phyloP scores from a whole-genome alignment of 208 protist species.

The Leishmania mexicana region DNA sequence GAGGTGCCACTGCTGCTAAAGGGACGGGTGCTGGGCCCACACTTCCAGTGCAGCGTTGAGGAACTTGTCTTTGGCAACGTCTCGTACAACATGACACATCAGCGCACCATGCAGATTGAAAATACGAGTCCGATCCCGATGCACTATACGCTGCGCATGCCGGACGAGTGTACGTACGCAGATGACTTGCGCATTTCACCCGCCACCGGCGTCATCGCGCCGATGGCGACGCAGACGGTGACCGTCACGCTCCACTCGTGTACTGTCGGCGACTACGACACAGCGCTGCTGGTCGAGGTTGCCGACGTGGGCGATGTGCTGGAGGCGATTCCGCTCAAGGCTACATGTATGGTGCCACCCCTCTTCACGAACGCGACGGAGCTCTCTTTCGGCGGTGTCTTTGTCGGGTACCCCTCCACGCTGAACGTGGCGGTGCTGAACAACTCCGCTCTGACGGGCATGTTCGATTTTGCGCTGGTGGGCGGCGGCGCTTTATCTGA shows the following conservation, averaged over 20 bases:
- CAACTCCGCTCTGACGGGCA: conserved; percentile 88
- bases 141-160: conserved; percentile 82
- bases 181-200: conserved; percentile 82
- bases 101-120: conserved; percentile 65
- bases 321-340: conserved; percentile 85
- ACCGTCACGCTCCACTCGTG: conserved; percentile 83
- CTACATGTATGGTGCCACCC: conserved; percentile 83
- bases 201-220: conserved; percentile 63
- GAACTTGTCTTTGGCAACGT: conserved; percentile 94
- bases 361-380: conserved; percentile 64
- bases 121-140: conserved; percentile 97
- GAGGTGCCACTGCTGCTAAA: conserved; percentile 84
- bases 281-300: conserved; percentile 92
- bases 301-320: conserved; percentile 91
- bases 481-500: conserved; percentile 44
- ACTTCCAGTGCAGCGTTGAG: conserved; percentile 92
- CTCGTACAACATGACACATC: conserved; percentile 91
- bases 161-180: conserved; percentile 52
- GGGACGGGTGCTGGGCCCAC: conserved; percentile 93
- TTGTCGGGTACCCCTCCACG: conserved; percentile 90
- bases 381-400: conserved; percentile 92
- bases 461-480: conserved; percentile 90
- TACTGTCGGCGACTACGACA: conserved; percentile 78
- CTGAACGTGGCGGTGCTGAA: conserved; percentile 91
- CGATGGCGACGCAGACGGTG: conserved; percentile 61